phyloP scores from a whole-genome alignment of 306 rosid species.

The Prunus salicina region DNA sequence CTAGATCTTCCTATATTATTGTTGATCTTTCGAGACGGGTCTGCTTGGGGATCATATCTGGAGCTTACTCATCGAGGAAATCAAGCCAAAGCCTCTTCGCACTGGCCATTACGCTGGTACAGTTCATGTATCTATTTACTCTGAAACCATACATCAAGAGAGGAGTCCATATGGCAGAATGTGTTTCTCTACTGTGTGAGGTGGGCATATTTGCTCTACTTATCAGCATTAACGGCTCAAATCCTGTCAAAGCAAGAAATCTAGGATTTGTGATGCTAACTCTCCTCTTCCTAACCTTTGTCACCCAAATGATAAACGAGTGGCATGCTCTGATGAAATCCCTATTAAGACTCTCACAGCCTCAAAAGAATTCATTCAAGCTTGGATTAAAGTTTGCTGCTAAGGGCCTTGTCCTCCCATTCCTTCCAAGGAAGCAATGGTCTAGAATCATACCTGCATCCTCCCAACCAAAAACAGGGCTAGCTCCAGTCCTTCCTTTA shows the following conservation, averaged over 20 bases:
- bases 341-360: conserved; percentile 38
- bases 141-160: conserved; percentile 53
- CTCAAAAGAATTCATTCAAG: conserved; percentile 40
- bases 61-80: conserved; percentile 40
- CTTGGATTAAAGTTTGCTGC: conserved; percentile 47
- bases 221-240: conserved; percentile 23
- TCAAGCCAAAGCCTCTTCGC: conserved; percentile 48
- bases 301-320: conserved; percentile 48
- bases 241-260: conserved; percentile 21
- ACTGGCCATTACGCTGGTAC: conserved; percentile 43
- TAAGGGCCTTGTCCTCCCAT: conserved; percentile 54
- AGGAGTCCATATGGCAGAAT: conserved; percentile 47
- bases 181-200: conserved; percentile 55
- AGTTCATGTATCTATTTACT: conserved; percentile 41
- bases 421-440: conserved; percentile 58
- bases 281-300: conserved; percentile 43
- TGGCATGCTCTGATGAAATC: conserved; percentile 48
- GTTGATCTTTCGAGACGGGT: conserved; percentile 50
- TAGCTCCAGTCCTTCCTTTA: conserved; percentile 31
- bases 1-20: conserved; percentile 49
- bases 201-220: conserved; percentile 39
- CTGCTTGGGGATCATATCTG: conserved; percentile 53
- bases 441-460: conserved; percentile 25
- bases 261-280: conserved; percentile 37
- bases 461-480: conserved; percentile 32